Base-by-base conservation (phyloP, 139 green algal species). In the Desmodesmus armatus region DNA sequence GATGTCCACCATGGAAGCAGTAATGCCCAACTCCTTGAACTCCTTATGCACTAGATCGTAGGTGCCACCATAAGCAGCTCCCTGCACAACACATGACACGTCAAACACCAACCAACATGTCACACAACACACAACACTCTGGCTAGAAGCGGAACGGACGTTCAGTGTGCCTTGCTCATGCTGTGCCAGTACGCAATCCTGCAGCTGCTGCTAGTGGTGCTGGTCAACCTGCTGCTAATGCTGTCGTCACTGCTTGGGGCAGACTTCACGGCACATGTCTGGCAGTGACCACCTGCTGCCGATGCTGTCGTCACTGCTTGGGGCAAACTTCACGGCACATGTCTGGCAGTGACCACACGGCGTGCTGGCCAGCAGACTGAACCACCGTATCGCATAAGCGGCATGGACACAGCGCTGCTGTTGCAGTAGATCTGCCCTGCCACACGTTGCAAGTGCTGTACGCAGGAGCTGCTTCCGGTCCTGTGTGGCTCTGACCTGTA, bases 11-110 rank as follows among this genome's bases (percentile, higher is more conserved):
- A 98, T 96, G 3, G 96, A 98, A n/a, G 93, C 93, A 9, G 88
- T 88, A 63, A 99, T 96, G 66, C 95, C 96, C 95, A 98, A 97
- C 65, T 97, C 96, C 47, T 94, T 94, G 74, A 99, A 87, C 41
- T 98, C 79, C 6, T 94, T 97, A 84, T 98, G 95, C 53, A 98
- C 97, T 85, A 99, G 98, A 81, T 98, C 94, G 33, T 95, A 91
- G 17, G 96, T 99, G 43, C 96, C 91, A 13, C 96, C 88, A 87
- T 99, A 99, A 88, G 95, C 98, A 86, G 98, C 96, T 3, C 23
- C 15, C 76, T 91, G 73, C 43, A 85, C 23, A 67, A 49, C 6
- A 40, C 2, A 83, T 51, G 29, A n/a, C 9, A 23, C 66, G 27
- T 39, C 37, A 75, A 55, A 55, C 47, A n/a, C n/a, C n/a, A 55